Percentiles rank a stretch among this genome's conserved stretches.
phyloP scores from a whole-genome alignment of 345 rosid genomes.

The Clausena lansium region DNA sequence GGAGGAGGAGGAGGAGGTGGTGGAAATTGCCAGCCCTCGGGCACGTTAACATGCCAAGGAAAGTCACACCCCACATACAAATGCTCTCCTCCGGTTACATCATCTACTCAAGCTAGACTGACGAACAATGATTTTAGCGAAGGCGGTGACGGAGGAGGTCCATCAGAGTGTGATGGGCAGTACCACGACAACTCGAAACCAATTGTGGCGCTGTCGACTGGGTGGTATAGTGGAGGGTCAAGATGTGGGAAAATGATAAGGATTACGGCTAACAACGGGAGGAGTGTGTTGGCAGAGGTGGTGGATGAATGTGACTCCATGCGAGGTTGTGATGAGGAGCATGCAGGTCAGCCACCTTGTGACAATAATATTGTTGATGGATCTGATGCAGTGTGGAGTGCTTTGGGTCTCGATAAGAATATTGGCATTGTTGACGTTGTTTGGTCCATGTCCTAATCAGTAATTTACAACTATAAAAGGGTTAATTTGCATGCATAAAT shows the following conservation, averaged over 20 bases:
- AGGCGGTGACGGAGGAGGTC: conserved; percentile 37
- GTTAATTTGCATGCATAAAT: no score
- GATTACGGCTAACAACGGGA: conserved; percentile 25
- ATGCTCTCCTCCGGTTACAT: conserved; percentile 36
- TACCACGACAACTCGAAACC: conserved; percentile 5
- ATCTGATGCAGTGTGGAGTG: conserved; percentile 43
- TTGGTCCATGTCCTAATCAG: conserved; percentile 39
- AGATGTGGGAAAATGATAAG: conserved; percentile 21
- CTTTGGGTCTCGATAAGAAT: conserved; percentile 27
- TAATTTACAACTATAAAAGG: no score
- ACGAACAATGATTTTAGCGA: conserved; percentile 34
- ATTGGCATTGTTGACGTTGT: conserved; percentile 31
- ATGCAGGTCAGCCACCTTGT: conserved; percentile 35
- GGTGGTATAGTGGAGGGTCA: conserved; percentile 33
- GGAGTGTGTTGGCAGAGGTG: conserved; percentile 27
- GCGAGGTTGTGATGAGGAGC: conserved; percentile 28
- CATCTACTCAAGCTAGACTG: conserved; percentile 22
- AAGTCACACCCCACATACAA: background rate
- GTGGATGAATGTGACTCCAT: conserved; percentile 45
- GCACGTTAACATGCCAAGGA: conserved; percentile 13
- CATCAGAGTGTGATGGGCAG: conserved; percentile 23
- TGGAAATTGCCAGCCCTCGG: conserved; percentile 18
- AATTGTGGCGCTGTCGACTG: conserved; percentile 42
- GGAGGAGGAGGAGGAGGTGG: background rate
- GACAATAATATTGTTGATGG: conserved; percentile 35